Base-by-base conservation (phyloP, 306 rosid genomes). In the Neltuma alba region DNA sequence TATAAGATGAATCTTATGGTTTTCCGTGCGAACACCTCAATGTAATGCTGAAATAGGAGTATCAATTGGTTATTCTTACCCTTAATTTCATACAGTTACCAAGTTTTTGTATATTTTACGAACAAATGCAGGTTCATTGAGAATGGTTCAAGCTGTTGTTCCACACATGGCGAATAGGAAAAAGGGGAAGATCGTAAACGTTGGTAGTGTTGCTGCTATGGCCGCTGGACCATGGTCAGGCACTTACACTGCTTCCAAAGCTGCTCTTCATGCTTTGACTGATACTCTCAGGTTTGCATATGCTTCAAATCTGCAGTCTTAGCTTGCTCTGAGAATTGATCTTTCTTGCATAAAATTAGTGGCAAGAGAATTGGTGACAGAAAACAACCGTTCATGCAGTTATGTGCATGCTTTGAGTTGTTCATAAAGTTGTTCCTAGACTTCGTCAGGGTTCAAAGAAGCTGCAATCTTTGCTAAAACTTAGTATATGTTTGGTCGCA, bases 181-280 rank as follows among this genome's bases (percentile, higher is more conserved):
- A 70, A 83, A 77, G 58, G 99, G 99, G 10, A 95, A 89, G 87
- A 91, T 92, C 64, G 97, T 89, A 27, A 92, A 95, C 73, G 5
- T 95, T 20, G 97, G 98, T 36, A 95, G 99, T 75, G 86, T 89
- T 47, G 28, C 85, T 72, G 95, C 82, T 63, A n/a, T 89, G 87
- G 91, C 92, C 5, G 89, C 99, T 70, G 83, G 88, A 82, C 97
- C 99, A 8, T 92, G 97, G 97, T 36, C 88, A 10, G 97, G 99
- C 65, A 87, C 80, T 76, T 92, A 92, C 20, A 80, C 89, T 50
- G 88, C 98, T 67, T 86, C 92, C 8, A 95, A 95, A 89, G 97
- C 97, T 73, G 93, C 99, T 70, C 63, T 95, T 76, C 99, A 93
- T 81, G 82, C 97, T 45, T 79, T 91, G 28, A 75, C 91, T 8